Evolutionary conservation across 345 rosid genomes (phyloP).

Genomic region (Erysimum cheiranthoides): DNA sequence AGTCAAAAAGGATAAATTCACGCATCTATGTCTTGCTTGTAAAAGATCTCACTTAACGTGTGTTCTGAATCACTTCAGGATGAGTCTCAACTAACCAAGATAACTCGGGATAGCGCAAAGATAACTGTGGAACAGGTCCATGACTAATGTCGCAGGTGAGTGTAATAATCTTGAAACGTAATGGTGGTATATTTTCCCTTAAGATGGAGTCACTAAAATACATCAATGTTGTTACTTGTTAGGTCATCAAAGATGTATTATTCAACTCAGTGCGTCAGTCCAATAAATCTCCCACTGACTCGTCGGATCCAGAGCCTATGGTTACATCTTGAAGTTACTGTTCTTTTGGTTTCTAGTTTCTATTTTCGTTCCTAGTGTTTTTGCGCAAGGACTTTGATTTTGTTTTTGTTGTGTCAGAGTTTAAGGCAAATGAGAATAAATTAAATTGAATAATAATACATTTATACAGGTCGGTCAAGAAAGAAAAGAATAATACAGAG

Average conservation of each 20-base stretch:
- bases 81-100: slow-evolving; percentile 87
- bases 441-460: neutral
- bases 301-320: slow-evolving; percentile 80
- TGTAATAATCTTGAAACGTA: slow-evolving; percentile 11
- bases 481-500: too few species aligned
- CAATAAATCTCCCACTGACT: slow-evolving; percentile 53
- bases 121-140: slow-evolving; percentile 92
- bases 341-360: slow-evolving; percentile 11
- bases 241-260: slow-evolving; percentile 90
- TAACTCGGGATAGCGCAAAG: slow-evolving; percentile 88
- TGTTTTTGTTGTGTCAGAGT: neutral
- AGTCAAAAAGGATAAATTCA: neutral
- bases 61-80: slow-evolving; percentile 58
- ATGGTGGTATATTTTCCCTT: neutral
- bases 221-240: neutral
- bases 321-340: slow-evolving; percentile 60
- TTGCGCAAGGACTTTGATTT: neutral
- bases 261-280: slow-evolving; percentile 78
- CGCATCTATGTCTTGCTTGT: neutral
- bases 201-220: neutral
- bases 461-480: too few species aligned
- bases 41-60: slow-evolving; percentile 6
- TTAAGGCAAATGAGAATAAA: neutral
- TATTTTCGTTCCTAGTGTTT: too few species aligned
- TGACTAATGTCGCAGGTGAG: slow-evolving; percentile 92